Percentiles rank a stretch among this genome's conserved stretches.
These are phyloP conservation scores for Colletotrichum cuscutae DNA, from an alignment of 2,329 filamentous ascomycete genomes.

Conservation along the genomic window DNA sequence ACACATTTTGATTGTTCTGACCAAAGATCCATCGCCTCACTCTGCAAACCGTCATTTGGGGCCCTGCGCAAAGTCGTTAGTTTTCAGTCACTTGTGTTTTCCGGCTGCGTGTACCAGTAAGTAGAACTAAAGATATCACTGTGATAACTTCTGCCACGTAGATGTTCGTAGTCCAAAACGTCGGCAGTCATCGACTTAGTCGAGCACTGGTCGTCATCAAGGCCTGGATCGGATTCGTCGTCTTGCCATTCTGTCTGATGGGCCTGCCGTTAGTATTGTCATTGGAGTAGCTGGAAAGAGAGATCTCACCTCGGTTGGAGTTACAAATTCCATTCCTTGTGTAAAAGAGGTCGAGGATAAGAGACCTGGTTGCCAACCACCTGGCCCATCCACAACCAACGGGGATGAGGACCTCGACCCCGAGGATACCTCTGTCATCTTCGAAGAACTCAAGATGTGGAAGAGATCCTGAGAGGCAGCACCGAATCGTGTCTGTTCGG, in stretches of 20 bases:
- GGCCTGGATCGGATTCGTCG: not conserved
- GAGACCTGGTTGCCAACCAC: not conserved
- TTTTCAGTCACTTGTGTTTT: not conserved
- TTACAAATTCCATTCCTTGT: not conserved
- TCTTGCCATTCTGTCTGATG: not conserved
- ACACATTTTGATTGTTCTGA: not conserved
- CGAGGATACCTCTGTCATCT: not conserved
- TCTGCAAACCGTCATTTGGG: not conserved
- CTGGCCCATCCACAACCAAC: not conserved
- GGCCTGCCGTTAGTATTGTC: not conserved
- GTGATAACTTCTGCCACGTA: not conserved
- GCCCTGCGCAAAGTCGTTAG: not conserved
- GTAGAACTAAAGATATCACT: not conserved
- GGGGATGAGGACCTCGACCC: not conserved
- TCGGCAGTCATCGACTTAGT: not conserved
- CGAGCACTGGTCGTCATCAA: not conserved
- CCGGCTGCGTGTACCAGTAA: not conserved
- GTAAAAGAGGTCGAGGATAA: not conserved
- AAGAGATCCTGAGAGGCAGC: not conserved
- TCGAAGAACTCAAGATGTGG: not conserved
- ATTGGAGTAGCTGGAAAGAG: not conserved
- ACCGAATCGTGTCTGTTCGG: not conserved
- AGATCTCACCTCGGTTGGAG: not conserved
- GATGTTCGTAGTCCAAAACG: not conserved
- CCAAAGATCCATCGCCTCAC: not conserved